phyloP scores from a whole-genome alignment of 2,329 filamentous ascomycete species.

The Arthrinium puccinioides region DNA sequence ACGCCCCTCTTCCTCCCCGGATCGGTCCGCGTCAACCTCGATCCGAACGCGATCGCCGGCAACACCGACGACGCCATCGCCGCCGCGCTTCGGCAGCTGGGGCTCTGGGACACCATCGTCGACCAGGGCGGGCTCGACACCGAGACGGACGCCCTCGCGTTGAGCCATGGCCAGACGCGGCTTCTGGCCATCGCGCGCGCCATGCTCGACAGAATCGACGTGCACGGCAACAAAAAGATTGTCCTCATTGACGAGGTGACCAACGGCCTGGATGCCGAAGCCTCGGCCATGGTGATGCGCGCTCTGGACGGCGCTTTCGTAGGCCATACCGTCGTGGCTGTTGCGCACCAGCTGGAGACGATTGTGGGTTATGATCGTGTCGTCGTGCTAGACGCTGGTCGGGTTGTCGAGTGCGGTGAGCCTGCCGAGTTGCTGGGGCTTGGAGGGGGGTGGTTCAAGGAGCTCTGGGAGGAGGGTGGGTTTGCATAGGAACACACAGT shows the following conservation, averaged over 20 bases:
- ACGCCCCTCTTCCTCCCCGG: neutral
- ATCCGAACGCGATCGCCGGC: neutral
- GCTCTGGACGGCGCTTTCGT: too few species aligned
- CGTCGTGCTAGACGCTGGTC: constrained; percentile 1
- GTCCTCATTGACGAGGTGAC: constrained; percentile 11
- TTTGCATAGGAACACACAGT: too few species aligned
- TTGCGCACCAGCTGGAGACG: constrained; percentile 2
- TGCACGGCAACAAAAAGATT: constrained; percentile 2
- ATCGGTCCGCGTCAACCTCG: neutral
- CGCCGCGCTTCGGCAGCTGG: neutral
- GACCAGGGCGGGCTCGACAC: neutral
- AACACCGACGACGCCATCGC: neutral
- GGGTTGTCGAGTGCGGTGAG: neutral
- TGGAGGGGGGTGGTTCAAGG: too few species aligned
- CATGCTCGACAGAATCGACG: constrained; percentile 3
- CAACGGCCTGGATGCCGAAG: constrained; percentile 6
- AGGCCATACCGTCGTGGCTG: constrained; percentile 7
- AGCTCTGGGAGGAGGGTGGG: too few species aligned
- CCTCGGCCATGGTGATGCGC: constrained; percentile 7
- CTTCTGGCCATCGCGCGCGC: constrained; percentile 7
- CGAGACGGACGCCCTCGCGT: neutral
- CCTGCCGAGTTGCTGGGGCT: neutral
- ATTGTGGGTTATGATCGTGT: constrained; percentile 1
- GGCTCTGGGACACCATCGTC: too few species aligned
- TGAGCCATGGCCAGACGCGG: constrained; percentile 8